phyloP scores from a whole-genome alignment of 257 asterid genomes.

The Catharanthus roseus region DNA sequence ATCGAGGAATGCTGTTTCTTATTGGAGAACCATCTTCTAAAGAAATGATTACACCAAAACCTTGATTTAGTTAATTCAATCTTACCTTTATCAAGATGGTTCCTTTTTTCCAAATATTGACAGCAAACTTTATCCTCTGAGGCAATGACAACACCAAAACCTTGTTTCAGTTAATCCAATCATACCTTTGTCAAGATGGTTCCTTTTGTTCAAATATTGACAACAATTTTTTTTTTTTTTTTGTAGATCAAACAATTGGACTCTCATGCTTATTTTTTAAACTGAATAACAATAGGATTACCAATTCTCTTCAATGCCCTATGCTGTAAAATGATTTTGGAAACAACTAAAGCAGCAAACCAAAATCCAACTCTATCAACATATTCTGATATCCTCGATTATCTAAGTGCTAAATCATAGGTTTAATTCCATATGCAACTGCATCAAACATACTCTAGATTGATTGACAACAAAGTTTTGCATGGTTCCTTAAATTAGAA shows the following conservation, averaged over 20 bases:
- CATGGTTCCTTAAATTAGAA: background rate
- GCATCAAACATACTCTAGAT: background rate
- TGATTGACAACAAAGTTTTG: background rate
- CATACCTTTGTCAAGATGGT: too few species aligned
- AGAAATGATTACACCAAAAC: background rate
- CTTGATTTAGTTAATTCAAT: background rate
- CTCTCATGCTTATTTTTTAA: background rate
- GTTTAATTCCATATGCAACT: background rate
- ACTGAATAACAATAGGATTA: background rate
- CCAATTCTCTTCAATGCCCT: background rate
- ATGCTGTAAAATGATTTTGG: background rate
- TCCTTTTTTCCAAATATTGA: too few species aligned
- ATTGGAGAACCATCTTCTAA: background rate
- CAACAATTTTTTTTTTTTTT: background rate
- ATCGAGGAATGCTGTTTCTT: background rate
- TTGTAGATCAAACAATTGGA: constrained; percentile 1
- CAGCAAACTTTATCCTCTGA: too few species aligned
- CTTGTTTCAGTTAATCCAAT: too few species aligned
- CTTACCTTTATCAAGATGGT: background rate
- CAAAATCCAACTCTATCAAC: background rate
- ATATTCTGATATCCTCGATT: background rate
- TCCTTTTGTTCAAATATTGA: background rate
- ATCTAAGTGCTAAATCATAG: background rate
- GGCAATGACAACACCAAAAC: too few species aligned
- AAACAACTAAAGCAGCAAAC: background rate